Percentiles rank a stretch among this genome's conserved stretches.
phyloP scores from a whole-genome alignment of 2,329 filamentous ascomycete species.

The Neofusicoccum cordaticola region DNA sequence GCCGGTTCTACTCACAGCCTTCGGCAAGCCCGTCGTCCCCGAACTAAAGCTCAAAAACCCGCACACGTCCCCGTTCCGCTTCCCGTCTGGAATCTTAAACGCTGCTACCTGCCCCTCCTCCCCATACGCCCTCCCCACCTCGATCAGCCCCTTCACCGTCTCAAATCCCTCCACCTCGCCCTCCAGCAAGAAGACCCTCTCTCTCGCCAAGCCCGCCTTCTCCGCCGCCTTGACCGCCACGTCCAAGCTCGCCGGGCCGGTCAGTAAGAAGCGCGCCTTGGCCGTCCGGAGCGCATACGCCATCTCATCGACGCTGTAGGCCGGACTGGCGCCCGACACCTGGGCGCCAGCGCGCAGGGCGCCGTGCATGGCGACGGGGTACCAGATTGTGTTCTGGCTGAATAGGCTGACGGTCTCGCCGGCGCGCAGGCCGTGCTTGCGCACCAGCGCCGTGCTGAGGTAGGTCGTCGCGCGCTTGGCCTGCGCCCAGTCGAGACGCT shows the following conservation, averaged over 20 bases:
- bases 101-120: constrained; percentile 44
- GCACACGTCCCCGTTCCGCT: constrained; percentile 57
- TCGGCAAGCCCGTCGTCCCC: constrained; percentile 51
- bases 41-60: constrained; percentile 52
- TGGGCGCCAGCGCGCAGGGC: constrained; percentile 54
- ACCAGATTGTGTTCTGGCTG: constrained; percentile 65
- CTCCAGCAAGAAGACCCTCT: constrained; percentile 57
- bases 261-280: constrained; percentile 58
- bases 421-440: constrained; percentile 52
- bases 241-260: constrained; percentile 53
- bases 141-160: constrained; percentile 47
- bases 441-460: constrained; percentile 60
- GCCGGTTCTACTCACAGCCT: constrained; percentile 36
- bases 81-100: constrained; percentile 51
- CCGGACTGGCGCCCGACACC: constrained; percentile 62
- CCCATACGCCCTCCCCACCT: constrained; percentile 42
- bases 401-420: constrained; percentile 61
- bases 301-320: constrained; percentile 68
- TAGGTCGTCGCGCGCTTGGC: constrained; percentile 57
- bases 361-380: constrained; percentile 61
- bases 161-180: constrained; percentile 51
- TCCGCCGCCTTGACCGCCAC: constrained; percentile 55
- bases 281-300: constrained; percentile 60
- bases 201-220: constrained; percentile 52
- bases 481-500: constrained; percentile 57